Evolutionary conservation across 108 stramenopile species (phyloP), one percentile per base, ranked within the genome.

Genomic region (Discostella pseudostelligera): DNA sequence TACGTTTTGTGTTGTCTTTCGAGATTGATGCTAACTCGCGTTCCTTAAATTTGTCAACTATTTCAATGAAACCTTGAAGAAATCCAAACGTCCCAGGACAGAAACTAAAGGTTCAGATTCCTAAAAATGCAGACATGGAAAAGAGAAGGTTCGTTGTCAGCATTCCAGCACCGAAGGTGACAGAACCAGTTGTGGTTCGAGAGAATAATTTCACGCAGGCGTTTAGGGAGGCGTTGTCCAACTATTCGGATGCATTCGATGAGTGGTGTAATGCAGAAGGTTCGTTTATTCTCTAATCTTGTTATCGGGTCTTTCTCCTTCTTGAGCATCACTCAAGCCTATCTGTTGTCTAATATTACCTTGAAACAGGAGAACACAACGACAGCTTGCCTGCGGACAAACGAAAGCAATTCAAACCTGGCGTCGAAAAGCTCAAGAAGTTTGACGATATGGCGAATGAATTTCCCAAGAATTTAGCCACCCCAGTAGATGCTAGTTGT

Each of bases 21-120:
- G 50, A 24, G 50, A 24, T 48, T 0, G 26, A 10, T 2, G 22
- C 25, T 49, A 19, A 22, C 19, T 25, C 4, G 2, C 21, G 46
- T 11, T 47, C 8, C 24, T 10, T 1, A n/a, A n/a, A n/a, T n/a
- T n/a, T n/a, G n/a, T n/a, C n/a, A n/a, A n/a, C n/a, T n/a, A n/a
- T n/a, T n/a, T n/a, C n/a, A n/a, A n/a, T n/a, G n/a, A n/a, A n/a
- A n/a, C 35, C 40, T 10, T 39, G 8, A 36, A 86, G 83, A 35
- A 92, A 92, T 72, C 91, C 91, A 37, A 83, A 84, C 42, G 74
- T 85, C 32, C 82, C 80, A 16, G 85, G 84, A 20, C 92, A 93
- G 68, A 83, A 80, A 57, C 71, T 93, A n/a, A 83, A 82, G 39
- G 89, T 90, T 22, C 67, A 79, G 39, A 83, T 90, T 19, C 92